Evolutionary conservation across 345 rosid genomes (phyloP).

Genomic region (Aquilaria yunnanensis): DNA sequence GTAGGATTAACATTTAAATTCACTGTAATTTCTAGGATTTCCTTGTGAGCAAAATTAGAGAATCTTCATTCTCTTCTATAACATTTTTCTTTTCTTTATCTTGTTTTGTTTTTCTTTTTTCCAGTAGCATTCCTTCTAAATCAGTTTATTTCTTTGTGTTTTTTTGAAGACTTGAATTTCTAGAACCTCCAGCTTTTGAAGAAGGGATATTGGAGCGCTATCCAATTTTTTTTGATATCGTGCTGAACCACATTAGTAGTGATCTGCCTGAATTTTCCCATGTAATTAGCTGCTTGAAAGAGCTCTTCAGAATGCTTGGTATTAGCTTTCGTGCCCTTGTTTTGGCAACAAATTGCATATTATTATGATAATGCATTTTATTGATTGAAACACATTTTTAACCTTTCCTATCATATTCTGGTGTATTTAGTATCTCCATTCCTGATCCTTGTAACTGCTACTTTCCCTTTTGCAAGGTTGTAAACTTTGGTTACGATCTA

Average conservation of each 20-base stretch:
- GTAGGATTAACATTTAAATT: constrained; percentile 41
- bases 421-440: too few relatives aligned
- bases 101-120: constrained; percentile 7
- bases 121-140: constrained; percentile 8
- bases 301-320: constrained; percentile 95
- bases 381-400: constrained; percentile 6
- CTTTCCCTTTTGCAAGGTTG: constrained; percentile 51
- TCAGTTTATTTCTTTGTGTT: constrained; percentile 12
- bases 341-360: not conserved
- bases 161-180: constrained; percentile 77
- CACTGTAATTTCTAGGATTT: too few relatives aligned
- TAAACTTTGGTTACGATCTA: constrained; percentile 96
- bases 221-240: constrained; percentile 90
- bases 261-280: constrained; percentile 87
- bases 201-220: constrained; percentile 89
- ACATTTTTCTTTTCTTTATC: not conserved
- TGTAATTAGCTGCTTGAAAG: constrained; percentile 82
- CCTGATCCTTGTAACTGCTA: not conserved
- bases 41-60: too few relatives aligned
- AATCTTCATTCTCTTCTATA: too few relatives aligned
- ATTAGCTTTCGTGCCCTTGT: constrained; percentile 18
- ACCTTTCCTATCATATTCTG: too few relatives aligned
- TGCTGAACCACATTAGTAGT: constrained; percentile 82
- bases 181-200: constrained; percentile 95
- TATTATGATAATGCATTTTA: constrained; percentile 14